Percentiles rank a stretch among this genome's conserved stretches.
Conservation (phyloP, 2,329 filamentous ascomycete genomes). For the Cyanodermella asteris region DNA sequence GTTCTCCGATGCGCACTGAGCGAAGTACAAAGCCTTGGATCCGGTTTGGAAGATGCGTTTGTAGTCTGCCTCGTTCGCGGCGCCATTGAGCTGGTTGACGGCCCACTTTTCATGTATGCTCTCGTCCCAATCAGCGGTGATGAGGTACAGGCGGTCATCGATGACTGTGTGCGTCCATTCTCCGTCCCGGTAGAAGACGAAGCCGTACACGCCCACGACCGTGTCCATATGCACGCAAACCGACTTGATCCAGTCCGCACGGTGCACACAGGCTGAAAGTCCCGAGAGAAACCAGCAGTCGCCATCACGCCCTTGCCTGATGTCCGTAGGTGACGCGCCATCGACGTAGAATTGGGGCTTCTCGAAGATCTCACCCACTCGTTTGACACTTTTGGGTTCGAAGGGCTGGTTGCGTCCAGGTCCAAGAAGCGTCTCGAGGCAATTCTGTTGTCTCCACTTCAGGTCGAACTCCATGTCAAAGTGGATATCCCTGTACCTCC, state of each 20-base stretch:
- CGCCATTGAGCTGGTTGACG: constrained; percentile 52
- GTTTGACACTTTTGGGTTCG: constrained; percentile 49
- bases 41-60: constrained; percentile 51
- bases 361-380: constrained; percentile 62
- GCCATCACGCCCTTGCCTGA: constrained; percentile 55
- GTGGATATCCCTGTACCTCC: constrained; percentile 69
- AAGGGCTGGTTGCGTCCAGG: constrained; percentile 16
- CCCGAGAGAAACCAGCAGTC: constrained; percentile 79
- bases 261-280: constrained; percentile 54
- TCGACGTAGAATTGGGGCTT: constrained; percentile 57
- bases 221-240: constrained; percentile 54
- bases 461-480: constrained; percentile 68
- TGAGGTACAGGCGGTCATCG: constrained; percentile 74
- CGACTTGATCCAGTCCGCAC: constrained; percentile 46
- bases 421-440: constrained; percentile 24
- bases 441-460: constrained; percentile 33
- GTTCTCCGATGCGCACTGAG: constrained; percentile 50
- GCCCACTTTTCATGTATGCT: constrained; percentile 45
- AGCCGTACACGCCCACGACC: constrained; percentile 60
- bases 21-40: constrained; percentile 58
- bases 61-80: constrained; percentile 50
- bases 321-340: constrained; percentile 53
- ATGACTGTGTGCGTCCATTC: constrained; percentile 86
- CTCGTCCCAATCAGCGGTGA: constrained; percentile 62
- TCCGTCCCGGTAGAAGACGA: constrained; percentile 65